Evolutionary conservation across 2,329 filamentous ascomycete species (phyloP), one percentile per base, ranked within the genome.

Genomic region (Cryphonectria radicalis): DNA sequence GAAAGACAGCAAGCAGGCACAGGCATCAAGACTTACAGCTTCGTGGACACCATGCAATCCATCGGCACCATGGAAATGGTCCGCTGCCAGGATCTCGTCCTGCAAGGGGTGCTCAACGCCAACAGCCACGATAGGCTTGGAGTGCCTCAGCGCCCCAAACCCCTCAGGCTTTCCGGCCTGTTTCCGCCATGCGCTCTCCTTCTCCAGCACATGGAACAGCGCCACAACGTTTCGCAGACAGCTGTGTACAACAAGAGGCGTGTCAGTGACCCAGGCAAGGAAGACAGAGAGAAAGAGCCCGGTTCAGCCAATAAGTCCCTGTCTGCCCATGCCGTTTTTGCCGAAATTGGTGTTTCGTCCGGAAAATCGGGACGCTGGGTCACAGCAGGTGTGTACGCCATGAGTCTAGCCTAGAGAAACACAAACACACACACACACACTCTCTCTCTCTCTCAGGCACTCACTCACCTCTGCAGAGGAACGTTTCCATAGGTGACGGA

Each of bases 401-500:
- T 40, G 42, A 53, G 42, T 14, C 11, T 17, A 25, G 22, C 25
- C 10, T 42, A 17, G 8, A n/a, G 40, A 43, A 4, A 43, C 42
- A 43, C 42, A 43, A 13, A 50, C 22, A n/a, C 46, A 22, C 43
- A 19, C 46, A n/a, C 46, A 50, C 46, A 10, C 22, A 2, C 7
- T n/a, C 14, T 14, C 4, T 17, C 43, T 50, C 46, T n/a, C 46
- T 50, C 7, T 50, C 37, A n/a, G 4, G 6, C 43, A 50, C 17
- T 3, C 46, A 57, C 83, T 72, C 80, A 94, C 92, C 90, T 95
- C 74, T 94, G 87, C 22, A 97, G 89, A 75, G 95, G 90, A 32
- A 98, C 93, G 79, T 99, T 99, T 70, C 96, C 96, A 80, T 96
- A 98, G 0, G 95, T 97, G 72, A 98, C 87, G 1, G 94, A 97